phyloP scores from a whole-genome alignment of 129 eudicot species.

The Apium graveolens region DNA sequence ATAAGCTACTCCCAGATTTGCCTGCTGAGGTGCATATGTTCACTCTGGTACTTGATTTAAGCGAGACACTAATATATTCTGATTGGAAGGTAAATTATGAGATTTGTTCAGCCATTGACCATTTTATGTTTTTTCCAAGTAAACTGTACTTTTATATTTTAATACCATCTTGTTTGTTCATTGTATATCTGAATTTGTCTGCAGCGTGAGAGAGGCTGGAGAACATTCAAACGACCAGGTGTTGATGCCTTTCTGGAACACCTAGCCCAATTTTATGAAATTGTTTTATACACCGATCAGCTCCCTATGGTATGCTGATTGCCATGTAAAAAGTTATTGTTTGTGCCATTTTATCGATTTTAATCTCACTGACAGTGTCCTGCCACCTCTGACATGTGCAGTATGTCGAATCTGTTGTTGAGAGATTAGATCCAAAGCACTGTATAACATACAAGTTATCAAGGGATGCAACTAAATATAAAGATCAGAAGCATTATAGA shows the following conservation, averaged over 20 bases:
- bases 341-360: not conserved
- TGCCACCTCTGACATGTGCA: constrained; percentile 28
- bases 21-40: constrained; percentile 69
- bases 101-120: not conserved
- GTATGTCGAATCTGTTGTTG: constrained; percentile 81
- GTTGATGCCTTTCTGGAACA: constrained; percentile 80
- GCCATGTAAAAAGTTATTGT: not conserved
- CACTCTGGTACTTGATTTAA: constrained; percentile 82
- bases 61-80: constrained; percentile 73
- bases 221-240: constrained; percentile 91
- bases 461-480: constrained; percentile 77
- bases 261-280: constrained; percentile 67
- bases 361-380: not conserved
- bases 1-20: constrained; percentile 86
- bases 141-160: not conserved
- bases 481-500: constrained; percentile 81
- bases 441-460: constrained; percentile 57
- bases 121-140: not conserved
- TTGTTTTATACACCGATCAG: constrained; percentile 75
- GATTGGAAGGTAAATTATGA: constrained; percentile 70
- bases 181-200: constrained; percentile 3
- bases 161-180: not conserved
- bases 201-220: constrained; percentile 97
- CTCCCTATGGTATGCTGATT: constrained; percentile 41
- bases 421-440: constrained; percentile 68